phyloP scores from a whole-genome alignment of 2,329 filamentous ascomycete genomes.

The Paecilomyces variotii region DNA sequence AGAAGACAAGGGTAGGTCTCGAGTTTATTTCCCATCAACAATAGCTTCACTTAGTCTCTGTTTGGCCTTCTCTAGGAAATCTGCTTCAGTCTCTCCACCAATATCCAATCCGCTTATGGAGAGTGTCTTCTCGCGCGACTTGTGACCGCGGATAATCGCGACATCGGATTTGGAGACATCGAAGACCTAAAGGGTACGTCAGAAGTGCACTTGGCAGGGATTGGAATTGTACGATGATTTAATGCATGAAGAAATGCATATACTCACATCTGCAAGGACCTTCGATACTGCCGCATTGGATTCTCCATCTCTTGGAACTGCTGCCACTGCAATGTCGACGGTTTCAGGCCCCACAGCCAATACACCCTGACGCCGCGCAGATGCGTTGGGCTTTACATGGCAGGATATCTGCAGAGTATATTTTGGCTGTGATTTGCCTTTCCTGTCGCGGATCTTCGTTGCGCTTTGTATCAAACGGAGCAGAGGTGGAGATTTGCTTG shows the following conservation, averaged over 20 bases:
- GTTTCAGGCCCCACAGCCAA: conserved; percentile 46
- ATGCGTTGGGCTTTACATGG: conserved; percentile 59
- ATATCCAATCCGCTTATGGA: conserved; percentile 22
- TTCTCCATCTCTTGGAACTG: conserved; percentile 58
- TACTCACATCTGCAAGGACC: conserved; percentile 52
- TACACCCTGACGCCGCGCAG: conserved; percentile 55
- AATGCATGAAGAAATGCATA: neutral
- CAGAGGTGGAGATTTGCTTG: neutral
- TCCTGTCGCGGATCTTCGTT: neutral
- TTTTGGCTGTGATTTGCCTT: neutral
- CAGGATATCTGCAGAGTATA: conserved; percentile 53
- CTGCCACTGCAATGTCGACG: conserved; percentile 59
- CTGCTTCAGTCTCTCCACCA: conserved; percentile 23
- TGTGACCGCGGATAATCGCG: conserved; percentile 54
- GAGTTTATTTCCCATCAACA: neutral
- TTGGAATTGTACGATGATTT: neutral
- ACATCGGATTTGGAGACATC: conserved; percentile 57
- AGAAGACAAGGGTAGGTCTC: neutral
- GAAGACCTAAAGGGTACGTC: conserved; percentile 40
- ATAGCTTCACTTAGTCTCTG: conserved; percentile 9
- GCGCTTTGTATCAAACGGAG: neutral
- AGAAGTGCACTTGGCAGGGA: neutral
- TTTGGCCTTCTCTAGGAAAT: conserved; percentile 16
- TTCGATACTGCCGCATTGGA: conserved; percentile 60
- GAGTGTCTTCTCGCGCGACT: conserved; percentile 58